These are phyloP conservation scores for Vigna reflexopilosa DNA, from an alignment of 306 rosid genomes.

Conservation along the genomic window DNA sequence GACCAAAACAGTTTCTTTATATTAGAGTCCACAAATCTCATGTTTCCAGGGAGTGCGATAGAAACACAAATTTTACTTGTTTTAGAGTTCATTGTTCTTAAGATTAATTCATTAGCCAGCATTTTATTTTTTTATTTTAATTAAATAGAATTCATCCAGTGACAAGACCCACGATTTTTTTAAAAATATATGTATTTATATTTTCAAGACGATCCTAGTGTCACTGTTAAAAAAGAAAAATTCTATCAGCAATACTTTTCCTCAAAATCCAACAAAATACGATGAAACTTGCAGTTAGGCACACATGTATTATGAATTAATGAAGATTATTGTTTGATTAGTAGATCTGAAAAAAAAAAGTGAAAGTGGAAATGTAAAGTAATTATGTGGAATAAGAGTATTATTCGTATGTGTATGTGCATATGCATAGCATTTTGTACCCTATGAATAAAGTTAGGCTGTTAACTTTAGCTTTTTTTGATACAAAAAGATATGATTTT, in stretches of 20 bases:
- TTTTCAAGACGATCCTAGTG: too few relatives aligned
- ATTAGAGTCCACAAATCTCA: background rate
- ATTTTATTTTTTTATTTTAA: background rate
- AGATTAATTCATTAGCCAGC: background rate
- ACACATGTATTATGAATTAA: too few relatives aligned
- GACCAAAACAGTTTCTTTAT: background rate
- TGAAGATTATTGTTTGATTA: too few relatives aligned
- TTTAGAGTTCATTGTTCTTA: background rate
- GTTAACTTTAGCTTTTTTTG: conserved; percentile 9
- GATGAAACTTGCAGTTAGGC: too few relatives aligned
- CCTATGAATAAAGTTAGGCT: conserved; percentile 26
- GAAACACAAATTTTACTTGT: background rate
- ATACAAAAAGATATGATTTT: background rate
- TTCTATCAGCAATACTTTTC: too few relatives aligned
- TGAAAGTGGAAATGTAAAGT: too few relatives aligned
- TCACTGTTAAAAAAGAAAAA: too few relatives aligned
- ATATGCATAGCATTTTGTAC: background rate
- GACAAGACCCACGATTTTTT: background rate
- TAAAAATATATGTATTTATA: too few relatives aligned
- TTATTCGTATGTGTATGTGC: background rate
- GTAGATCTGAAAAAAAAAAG: too few relatives aligned
- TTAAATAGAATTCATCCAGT: background rate
- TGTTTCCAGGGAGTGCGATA: background rate
- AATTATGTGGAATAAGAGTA: background rate
- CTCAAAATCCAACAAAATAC: too few relatives aligned